A percentile compares a stretch with the other conserved stretches of the same genome.
These are phyloP conservation scores for Luffa aegyptiaca DNA, from an alignment of 306 rosid species.

Conservation along the genomic window DNA sequence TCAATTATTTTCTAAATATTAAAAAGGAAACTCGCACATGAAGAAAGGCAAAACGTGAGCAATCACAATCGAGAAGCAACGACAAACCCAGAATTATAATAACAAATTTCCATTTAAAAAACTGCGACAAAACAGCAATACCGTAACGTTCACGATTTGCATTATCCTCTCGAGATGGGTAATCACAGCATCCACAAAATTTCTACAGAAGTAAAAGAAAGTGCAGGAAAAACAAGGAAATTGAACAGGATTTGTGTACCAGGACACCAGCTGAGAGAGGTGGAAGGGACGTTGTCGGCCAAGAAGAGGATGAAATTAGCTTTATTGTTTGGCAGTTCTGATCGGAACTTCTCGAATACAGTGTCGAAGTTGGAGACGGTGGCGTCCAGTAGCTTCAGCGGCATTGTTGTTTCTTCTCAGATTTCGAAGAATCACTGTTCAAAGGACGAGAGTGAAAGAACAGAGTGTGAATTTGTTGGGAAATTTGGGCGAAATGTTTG, in stretches of 20 bases:
- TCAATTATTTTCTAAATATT: background rate
- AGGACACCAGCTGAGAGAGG: constrained; percentile 90
- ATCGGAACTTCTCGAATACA: constrained; percentile 55
- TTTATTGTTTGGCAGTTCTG: constrained; percentile 39
- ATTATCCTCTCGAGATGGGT: background rate
- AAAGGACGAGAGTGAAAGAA: background rate
- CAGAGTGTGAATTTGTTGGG: background rate
- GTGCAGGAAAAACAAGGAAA: background rate
- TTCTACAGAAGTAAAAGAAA: background rate
- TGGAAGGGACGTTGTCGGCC: constrained; percentile 75
- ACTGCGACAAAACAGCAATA: background rate
- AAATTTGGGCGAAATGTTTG: background rate
- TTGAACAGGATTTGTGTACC: constrained; percentile 19
- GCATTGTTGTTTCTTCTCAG: constrained; percentile 30
- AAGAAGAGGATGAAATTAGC: constrained; percentile 70
- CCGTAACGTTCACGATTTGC: background rate
- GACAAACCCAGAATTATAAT: background rate
- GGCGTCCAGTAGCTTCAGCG: constrained; percentile 49
- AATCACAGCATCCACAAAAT: background rate
- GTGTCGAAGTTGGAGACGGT: constrained; percentile 42
- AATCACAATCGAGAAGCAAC: background rate
- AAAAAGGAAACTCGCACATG: background rate
- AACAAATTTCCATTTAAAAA: background rate
- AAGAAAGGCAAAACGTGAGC: background rate
- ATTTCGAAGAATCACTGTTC: background rate